A percentile compares a stretch with the other conserved stretches of the same genome.
Conservation (phyloP, 2,329 filamentous ascomycete genomes). For the Pseudogymnoascus sp. region DNA sequence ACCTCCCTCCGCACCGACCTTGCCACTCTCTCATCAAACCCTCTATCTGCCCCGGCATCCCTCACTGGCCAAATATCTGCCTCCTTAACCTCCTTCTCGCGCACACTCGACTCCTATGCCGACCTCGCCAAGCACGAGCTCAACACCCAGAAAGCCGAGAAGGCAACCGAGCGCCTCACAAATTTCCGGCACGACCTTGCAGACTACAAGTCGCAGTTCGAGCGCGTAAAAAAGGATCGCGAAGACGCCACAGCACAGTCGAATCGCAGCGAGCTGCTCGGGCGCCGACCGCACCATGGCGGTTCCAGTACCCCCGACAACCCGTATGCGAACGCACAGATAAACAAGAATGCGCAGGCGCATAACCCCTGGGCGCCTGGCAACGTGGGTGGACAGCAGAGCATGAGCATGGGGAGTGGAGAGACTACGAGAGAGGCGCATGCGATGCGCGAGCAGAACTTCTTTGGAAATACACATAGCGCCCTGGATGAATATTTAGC, state of each 20-base stretch:
- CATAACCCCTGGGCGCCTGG: constrained; percentile 24
- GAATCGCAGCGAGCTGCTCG: constrained; percentile 76
- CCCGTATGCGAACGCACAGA: constrained; percentile 64
- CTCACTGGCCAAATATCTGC: constrained; percentile 69
- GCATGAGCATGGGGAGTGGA: constrained; percentile 43
- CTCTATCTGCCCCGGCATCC: constrained; percentile 50
- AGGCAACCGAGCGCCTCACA: constrained; percentile 77
- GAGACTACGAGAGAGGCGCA: constrained; percentile 70
- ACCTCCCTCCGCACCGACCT: constrained; percentile 73
- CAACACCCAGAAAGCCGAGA: constrained; percentile 83
- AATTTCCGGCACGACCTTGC: constrained; percentile 77
- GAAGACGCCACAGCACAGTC: constrained; percentile 63
- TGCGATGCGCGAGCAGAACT: constrained; percentile 81
- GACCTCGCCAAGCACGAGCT: constrained; percentile 80
- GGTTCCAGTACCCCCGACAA: constrained; percentile 78
- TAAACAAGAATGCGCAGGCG: constrained; percentile 14
- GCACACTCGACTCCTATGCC: constrained; percentile 89
- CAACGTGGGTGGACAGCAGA: constrained; percentile 20
- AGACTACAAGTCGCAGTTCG: constrained; percentile 72
- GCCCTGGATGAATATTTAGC: constrained; percentile 94
- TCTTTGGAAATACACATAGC: constrained; percentile 73
- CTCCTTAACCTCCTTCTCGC: constrained; percentile 71
- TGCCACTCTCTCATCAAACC: constrained; percentile 57
- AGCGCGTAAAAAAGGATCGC: constrained; percentile 65
- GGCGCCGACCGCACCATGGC: constrained; percentile 75